phyloP scores from a whole-genome alignment of 495 filamentous ascomycete species.

The Penicillium psychrofluorescens region DNA sequence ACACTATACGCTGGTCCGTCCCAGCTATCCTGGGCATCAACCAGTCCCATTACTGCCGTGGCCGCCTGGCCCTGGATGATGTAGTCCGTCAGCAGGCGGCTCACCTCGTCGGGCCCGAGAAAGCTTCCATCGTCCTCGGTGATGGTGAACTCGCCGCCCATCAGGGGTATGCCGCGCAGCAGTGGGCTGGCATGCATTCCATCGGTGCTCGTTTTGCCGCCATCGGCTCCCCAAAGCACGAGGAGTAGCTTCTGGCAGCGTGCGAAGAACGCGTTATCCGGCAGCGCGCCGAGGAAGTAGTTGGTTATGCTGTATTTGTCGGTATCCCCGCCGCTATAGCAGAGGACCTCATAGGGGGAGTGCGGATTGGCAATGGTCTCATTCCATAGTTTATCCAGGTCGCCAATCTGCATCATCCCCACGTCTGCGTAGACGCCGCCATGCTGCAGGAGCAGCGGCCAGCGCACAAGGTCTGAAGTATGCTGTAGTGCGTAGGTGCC shows the following conservation, averaged over 20 bases:
- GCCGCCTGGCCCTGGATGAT: constrained; percentile 46
- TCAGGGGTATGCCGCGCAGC: constrained; percentile 32
- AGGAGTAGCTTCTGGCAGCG: constrained; percentile 44
- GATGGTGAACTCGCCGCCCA: constrained; percentile 19
- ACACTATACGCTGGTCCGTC: constrained; percentile 43
- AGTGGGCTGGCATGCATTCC: constrained; percentile 44
- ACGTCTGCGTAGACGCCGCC: constrained; percentile 52
- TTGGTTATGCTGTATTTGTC: constrained; percentile 33
- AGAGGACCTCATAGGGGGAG: constrained; percentile 41
- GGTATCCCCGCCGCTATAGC: constrained; percentile 31
- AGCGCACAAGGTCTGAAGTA: constrained; percentile 49
- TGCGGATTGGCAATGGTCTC: constrained; percentile 34
- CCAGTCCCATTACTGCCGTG: constrained; percentile 41
- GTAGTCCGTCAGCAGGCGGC: constrained; percentile 41
- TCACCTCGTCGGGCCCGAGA: constrained; percentile 22
- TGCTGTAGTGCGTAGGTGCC: constrained; percentile 45
- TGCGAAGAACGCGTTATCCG: constrained; percentile 37
- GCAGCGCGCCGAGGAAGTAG: constrained; percentile 38
- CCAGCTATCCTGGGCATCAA: constrained; percentile 44
- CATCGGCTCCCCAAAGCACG: constrained; percentile 36
- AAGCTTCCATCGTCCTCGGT: constrained; percentile 13
- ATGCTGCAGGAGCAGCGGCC: constrained; percentile 44
- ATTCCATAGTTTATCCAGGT: constrained; percentile 44
- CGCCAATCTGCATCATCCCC: constrained; percentile 48
- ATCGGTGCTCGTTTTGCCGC: constrained; percentile 38